These are phyloP conservation scores for Ajuga chamaepitys DNA, from an alignment of 257 asterid genomes.

Conservation along the genomic window DNA sequence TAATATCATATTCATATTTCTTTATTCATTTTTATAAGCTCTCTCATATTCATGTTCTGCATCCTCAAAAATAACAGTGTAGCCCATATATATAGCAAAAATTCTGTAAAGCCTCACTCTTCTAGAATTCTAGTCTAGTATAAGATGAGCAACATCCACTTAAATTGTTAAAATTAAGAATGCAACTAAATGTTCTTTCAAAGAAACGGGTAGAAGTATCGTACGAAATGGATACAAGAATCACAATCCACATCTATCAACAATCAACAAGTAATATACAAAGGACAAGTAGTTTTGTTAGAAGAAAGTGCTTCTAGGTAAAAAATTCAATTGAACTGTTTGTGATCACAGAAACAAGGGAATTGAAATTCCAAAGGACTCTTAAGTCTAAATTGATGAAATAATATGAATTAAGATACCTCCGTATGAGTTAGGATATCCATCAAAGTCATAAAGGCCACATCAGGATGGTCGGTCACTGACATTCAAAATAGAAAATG, in stretches of 20 bases:
- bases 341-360: too few relatives aligned
- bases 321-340: too few relatives aligned
- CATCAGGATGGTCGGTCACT: constrained; percentile 50
- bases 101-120: neutral
- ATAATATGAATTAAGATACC: constrained; percentile 32
- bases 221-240: neutral
- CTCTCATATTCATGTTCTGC: too few relatives aligned
- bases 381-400: too few relatives aligned
- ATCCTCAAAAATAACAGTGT: too few relatives aligned
- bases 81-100: neutral
- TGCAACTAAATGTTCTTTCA: neutral
- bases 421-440: constrained; percentile 53
- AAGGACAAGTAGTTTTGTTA: neutral
- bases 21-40: too few relatives aligned
- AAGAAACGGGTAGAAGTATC: neutral
- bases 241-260: neutral
- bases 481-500: constrained; percentile 13
- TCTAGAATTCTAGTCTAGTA: neutral
- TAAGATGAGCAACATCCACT: neutral
- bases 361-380: too few relatives aligned
- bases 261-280: constrained; percentile 3
- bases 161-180: neutral
- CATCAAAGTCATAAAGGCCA: constrained; percentile 69
- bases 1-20: neutral
- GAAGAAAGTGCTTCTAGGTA: neutral